Evolutionary conservation across 257 asterid species (phyloP), one percentile per base, ranked within the genome.

Genomic region (Verbascum thapsus): DNA sequence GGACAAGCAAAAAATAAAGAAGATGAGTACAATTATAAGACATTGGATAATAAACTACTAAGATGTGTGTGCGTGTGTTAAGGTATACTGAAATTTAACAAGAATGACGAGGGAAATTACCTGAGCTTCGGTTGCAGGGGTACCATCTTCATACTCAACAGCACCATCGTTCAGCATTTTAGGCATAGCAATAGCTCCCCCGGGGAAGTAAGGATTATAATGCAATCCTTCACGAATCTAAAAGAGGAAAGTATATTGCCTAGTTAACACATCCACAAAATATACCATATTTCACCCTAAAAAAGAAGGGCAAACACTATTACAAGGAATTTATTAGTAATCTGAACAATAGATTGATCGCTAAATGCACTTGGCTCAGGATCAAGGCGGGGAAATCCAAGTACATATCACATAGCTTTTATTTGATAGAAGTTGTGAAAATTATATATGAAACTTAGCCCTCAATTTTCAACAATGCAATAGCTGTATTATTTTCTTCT

Each of bases 141-240:
- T 76, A 69, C 92, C 92, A 69, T 87, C 95, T 78, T 87, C 95
- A 52, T 87, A 87, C 77, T 87, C 95, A 18, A 84, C 75, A 39
- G 91, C 95, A 68, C 92, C 95, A 67, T 87, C 92, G 53, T 72
- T 82, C 69, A 87, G 92, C 95, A 87, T 87, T 79, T 87, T 80
- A 53, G 95, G 95, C 91, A 87, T 87, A 32, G 95, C 95, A 70
- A 87, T 87, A 59, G 95, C 87, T 68, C 92, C 95, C 4, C 95
- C 95, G 63, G 95, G 91, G 81, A 87, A 87, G 80, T 87, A 87
- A 20, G 95, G 84, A 45, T 87, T 87, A 53, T 87, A 87, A 68
- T 87, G 92, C 80, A 87, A 67, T 38, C 95, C 95, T 43, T 87
- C 95, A 53, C 95, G 81, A 62, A 87, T 87, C 95, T 87, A 72